These are phyloP conservation scores for Termitomyces sp. DNA, from an alignment of 768 basidiomycete genomes.

Conservation along the genomic window DNA sequence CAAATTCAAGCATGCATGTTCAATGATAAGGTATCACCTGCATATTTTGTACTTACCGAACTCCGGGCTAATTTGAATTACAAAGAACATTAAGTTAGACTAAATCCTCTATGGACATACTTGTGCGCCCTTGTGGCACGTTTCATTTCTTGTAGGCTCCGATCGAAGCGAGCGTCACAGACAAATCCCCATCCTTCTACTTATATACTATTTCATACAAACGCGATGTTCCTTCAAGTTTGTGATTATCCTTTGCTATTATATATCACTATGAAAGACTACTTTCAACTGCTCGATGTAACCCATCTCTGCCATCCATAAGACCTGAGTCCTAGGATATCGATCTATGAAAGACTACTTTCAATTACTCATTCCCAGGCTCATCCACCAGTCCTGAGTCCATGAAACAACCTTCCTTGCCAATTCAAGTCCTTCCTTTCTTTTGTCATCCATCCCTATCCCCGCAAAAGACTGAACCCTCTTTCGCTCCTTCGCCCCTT, in stretches of 20 bases:
- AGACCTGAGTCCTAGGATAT: no score
- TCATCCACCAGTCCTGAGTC: conserved; percentile 33
- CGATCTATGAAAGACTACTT: not conserved
- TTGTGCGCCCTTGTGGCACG: not conserved
- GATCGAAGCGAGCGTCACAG: not conserved
- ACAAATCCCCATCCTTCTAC: no score
- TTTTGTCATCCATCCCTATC: conserved; percentile 32
- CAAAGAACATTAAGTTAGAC: not conserved
- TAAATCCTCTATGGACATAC: no score
- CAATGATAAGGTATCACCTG: not conserved
- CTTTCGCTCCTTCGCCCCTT: conserved; percentile 40
- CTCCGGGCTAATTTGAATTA: not conserved
- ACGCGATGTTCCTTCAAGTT: not conserved
- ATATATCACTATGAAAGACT: no score
- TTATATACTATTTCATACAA: no score
- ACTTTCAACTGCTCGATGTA: no score
- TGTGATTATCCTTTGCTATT: no score
- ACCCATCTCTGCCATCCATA: no score
- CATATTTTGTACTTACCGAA: not conserved
- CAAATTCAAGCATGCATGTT: not conserved
- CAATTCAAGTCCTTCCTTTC: conserved; percentile 38
- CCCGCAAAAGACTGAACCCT: conserved; percentile 32
- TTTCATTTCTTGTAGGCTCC: not conserved
- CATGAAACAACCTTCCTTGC: conserved; percentile 46
- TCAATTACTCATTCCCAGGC: conserved; percentile 1